phyloP scores from a whole-genome alignment of 352 stramenopile species.

The Globisporangium cylindrosporum region DNA sequence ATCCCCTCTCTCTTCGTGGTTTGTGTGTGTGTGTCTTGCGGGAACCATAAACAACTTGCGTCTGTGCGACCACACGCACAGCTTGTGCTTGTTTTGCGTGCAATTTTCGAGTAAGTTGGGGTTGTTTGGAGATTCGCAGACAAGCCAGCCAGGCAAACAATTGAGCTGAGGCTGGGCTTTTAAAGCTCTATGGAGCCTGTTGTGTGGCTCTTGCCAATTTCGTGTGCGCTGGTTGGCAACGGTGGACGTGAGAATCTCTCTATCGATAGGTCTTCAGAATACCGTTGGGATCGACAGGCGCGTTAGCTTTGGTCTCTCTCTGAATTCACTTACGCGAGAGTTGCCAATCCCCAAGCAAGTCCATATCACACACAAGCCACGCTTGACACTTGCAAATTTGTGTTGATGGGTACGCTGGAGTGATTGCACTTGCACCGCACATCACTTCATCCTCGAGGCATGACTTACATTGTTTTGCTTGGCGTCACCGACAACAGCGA shows the following conservation, averaged over 20 bases:
- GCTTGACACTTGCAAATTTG: background rate
- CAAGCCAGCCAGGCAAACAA: background rate
- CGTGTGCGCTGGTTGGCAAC: background rate
- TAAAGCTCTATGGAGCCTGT: background rate
- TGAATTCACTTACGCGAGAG: background rate
- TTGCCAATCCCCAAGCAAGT: background rate
- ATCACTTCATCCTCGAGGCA: background rate
- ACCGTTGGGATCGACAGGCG: background rate
- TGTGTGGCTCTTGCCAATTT: background rate
- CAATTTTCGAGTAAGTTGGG: background rate
- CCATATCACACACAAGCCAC: background rate
- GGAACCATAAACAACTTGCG: background rate
- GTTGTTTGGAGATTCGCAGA: background rate
- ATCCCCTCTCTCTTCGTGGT: background rate
- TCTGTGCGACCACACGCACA: background rate
- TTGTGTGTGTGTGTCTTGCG: background rate
- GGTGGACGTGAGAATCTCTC: background rate
- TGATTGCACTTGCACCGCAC: background rate
- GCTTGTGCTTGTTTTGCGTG: background rate
- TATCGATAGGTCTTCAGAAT: background rate
- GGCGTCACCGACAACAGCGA: background rate
- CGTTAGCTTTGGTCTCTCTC: background rate
- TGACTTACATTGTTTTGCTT: background rate
- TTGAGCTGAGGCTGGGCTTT: background rate
- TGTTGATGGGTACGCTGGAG: background rate